Conservation (phyloP, 1,284 basidiomycete genomes). For the Cerrena zonata region DNA sequence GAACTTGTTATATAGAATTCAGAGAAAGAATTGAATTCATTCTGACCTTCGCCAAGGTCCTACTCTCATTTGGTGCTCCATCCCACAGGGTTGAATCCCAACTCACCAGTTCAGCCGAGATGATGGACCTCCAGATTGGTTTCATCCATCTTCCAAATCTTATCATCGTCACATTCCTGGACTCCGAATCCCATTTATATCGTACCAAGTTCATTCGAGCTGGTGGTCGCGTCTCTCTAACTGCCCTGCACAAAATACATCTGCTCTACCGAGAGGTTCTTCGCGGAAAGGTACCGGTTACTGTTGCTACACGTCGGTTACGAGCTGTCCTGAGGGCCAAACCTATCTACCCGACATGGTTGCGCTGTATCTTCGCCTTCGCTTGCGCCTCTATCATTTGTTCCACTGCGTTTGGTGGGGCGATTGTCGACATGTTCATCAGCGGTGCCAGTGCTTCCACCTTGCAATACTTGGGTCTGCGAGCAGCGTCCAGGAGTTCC, state of each 20-base stretch:
- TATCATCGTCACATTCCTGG: slow-evolving; percentile 72
- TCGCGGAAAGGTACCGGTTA: slow-evolving; percentile 65
- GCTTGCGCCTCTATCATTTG: slow-evolving; percentile 73
- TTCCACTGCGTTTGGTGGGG: slow-evolving; percentile 77
- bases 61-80: slow-evolving; percentile 79
- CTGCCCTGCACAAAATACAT: slow-evolving; percentile 68
- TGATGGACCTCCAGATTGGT: slow-evolving; percentile 56
- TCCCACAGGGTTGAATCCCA: slow-evolving; percentile 84
- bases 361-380: slow-evolving; percentile 68
- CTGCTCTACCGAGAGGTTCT: slow-evolving; percentile 73
- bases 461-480: slow-evolving; percentile 72
- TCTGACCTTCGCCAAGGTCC: slow-evolving; percentile 72
- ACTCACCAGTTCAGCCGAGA: slow-evolving; percentile 49
- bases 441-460: slow-evolving; percentile 66
- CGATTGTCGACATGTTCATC: slow-evolving; percentile 76
- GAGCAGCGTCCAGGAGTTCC: slow-evolving; percentile 71
- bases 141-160: slow-evolving; percentile 79
- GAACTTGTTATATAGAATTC: slow-evolving; percentile 40
- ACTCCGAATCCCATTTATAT: slow-evolving; percentile 51
- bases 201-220: slow-evolving; percentile 78
- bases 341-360: slow-evolving; percentile 56
- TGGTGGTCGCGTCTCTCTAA: slow-evolving; percentile 66
- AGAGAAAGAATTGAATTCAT: slow-evolving; percentile 70
- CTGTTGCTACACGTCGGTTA: slow-evolving; percentile 58
- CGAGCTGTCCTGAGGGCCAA: slow-evolving; percentile 54